Conservation (phyloP, 352 stramenopile species). For the Globisporangium apiculatum region DNA sequence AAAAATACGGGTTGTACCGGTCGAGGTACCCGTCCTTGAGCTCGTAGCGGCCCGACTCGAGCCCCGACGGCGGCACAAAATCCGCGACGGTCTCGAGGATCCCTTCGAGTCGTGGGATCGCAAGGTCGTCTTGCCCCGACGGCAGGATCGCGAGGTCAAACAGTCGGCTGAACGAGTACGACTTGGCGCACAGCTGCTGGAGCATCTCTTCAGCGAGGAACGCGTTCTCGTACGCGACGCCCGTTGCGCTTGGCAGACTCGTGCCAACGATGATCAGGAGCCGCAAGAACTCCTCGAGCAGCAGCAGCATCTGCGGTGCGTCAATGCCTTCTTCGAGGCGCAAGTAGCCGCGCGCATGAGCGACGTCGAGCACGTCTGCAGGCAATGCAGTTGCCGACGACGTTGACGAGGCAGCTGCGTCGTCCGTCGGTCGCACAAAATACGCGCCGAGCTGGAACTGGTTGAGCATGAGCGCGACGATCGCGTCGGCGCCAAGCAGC, state of each 20-base stretch:
- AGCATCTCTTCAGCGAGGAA: slow-evolving; percentile 83
- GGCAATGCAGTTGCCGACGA: not conserved
- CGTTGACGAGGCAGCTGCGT: not conserved
- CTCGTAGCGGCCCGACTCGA: slow-evolving; percentile 77
- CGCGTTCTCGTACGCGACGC: slow-evolving; percentile 52
- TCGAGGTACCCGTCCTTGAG: slow-evolving; percentile 67
- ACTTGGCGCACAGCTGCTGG: slow-evolving; percentile 77
- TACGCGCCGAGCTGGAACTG: slow-evolving; percentile 69
- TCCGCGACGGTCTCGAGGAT: slow-evolving; percentile 56
- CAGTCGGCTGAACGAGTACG: slow-evolving; percentile 74
- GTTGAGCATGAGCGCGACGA: slow-evolving; percentile 70
- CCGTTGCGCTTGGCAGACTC: slow-evolving; percentile 54
- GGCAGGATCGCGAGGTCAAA: slow-evolving; percentile 76
- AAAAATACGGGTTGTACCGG: slow-evolving; percentile 83
- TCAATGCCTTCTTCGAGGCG: slow-evolving; percentile 56
- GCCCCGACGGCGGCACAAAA: slow-evolving; percentile 63
- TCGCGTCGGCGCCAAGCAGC: slow-evolving; percentile 50
- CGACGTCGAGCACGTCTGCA: slow-evolving; percentile 7
- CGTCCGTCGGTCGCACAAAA: slow-evolving; percentile 26
- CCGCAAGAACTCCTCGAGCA: slow-evolving; percentile 80
- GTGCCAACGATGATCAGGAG: slow-evolving; percentile 75
- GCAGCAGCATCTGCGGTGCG: slow-evolving; percentile 56
- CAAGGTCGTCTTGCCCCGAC: slow-evolving; percentile 78
- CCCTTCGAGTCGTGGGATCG: slow-evolving; percentile 52
- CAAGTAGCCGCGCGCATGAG: slow-evolving; percentile 34